These are phyloP conservation scores for Sarcodon sp. DNA, from an alignment of 768 basidiomycete species.

Conservation along the genomic window DNA sequence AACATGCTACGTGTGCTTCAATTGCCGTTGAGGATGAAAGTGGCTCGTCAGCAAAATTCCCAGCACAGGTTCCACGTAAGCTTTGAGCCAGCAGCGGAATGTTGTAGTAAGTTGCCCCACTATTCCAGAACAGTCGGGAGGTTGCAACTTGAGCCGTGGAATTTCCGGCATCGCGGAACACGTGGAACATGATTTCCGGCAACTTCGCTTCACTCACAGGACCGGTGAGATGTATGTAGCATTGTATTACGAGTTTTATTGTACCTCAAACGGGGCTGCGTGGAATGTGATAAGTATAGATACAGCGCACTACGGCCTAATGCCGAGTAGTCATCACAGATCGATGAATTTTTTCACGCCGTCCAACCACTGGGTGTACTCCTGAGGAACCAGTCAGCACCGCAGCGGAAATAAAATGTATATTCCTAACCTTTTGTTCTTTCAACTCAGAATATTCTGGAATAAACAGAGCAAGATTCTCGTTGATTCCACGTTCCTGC, in stretches of 20 bases:
- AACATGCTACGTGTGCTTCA: neutral
- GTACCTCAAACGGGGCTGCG: neutral
- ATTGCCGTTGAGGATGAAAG: neutral
- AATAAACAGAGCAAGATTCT: conserved; percentile 72
- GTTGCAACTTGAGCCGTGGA: neutral
- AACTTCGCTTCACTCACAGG: neutral
- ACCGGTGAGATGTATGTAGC: neutral
- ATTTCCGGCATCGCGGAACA: neutral
- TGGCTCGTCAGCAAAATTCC: no score
- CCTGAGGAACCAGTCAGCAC: conserved; percentile 28
- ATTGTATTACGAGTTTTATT: neutral
- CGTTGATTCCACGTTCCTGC: conserved; percentile 82
- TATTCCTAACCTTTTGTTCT: conserved; percentile 70
- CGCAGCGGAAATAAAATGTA: neutral
- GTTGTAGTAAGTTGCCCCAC: no score
- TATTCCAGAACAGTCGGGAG: no score
- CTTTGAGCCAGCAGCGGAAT: no score
- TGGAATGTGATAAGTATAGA: neutral
- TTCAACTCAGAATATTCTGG: conserved; percentile 82
- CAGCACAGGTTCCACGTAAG: no score
- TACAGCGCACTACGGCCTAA: neutral
- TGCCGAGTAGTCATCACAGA: conserved; percentile 16
- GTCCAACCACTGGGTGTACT: conserved; percentile 84
- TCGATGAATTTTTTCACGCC: conserved; percentile 79
- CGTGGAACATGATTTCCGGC: neutral